Evolutionary conservation across 305 asterid species (phyloP).

Genomic region (Fraxinus albicans): DNA sequence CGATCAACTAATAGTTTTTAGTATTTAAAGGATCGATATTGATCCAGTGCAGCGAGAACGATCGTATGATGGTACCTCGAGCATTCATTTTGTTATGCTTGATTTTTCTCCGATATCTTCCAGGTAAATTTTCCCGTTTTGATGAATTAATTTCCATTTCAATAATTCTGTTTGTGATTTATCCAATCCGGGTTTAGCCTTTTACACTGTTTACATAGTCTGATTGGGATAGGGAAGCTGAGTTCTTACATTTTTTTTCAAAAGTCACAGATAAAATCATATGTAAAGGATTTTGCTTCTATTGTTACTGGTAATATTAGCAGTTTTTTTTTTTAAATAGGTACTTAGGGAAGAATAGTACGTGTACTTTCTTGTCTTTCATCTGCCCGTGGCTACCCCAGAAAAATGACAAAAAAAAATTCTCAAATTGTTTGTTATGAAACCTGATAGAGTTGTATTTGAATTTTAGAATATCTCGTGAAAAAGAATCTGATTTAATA

Average conservation of each 20-base stretch:
- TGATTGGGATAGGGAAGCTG: neutral
- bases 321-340: neutral
- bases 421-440: neutral
- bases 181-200: neutral
- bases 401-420: neutral
- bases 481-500: neutral
- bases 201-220: neutral
- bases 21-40: constrained; percentile 20
- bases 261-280: neutral
- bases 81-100: constrained; percentile 36
- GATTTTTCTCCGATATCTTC: constrained; percentile 42
- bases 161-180: neutral
- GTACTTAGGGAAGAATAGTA: neutral
- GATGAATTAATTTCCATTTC: neutral
- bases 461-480: neutral
- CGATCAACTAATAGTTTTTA: neutral
- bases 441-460: neutral
- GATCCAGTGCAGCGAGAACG: constrained; percentile 12
- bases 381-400: neutral
- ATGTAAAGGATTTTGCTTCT: neutral
- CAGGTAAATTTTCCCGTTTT: constrained; percentile 42
- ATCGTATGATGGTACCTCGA: constrained; percentile 34
- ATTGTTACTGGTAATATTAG: neutral
- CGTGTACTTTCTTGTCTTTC: neutral
- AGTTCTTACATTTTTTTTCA: neutral